Evolutionary conservation across 768 basidiomycete genomes (phyloP), one percentile per base, ranked within the genome.

Genomic region (Plicaturopsis crispa): DNA sequence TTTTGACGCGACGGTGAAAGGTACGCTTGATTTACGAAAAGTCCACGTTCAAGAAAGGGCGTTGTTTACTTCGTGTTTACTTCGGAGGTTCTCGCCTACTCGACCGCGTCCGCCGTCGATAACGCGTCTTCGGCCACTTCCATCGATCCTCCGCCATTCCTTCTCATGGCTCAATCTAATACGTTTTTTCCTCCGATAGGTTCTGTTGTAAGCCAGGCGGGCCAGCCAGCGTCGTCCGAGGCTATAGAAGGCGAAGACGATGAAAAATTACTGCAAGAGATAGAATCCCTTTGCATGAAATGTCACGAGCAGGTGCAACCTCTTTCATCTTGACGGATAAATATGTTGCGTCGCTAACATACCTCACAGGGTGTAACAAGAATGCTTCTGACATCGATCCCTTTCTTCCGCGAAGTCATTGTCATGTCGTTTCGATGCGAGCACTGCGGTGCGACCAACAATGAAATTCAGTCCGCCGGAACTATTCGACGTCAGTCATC

Each of bases 351-450:
- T 21, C 22, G 11, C 19, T 33, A 37, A 40, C 40, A 40, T 45
- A 36, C 45, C 51, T 56, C 43, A 53, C 48, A 97, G 91, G 94
- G 94, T 22, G 65, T 69, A 10, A 99, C 96, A 1, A 69, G 91
- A 31, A 61, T 99, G 50, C 75, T 99, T 50, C 67, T 99, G 35
- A 97, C 93, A 0, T 79, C 81, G 3, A 99, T 99, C 35, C 96
- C 96, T 0, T 98, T 80, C 67, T 98, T 98, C 68, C 70, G 78
- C 32, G 89, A 99, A 57, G 81, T 98, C 36, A 86, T 99, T 46
- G 78, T 98, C 43, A 91, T 94, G 80, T 93, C 90, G 26, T 99
- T 99, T 67, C 75, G 84, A 40, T 99, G 96, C 56, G 89, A 94
- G 41, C 81, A 91, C 52, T 99, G 96, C 50, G 92, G 91, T 6